Evolutionary conservation across 2,329 filamentous ascomycete genomes (phyloP), one percentile per base, ranked within the genome.

Genomic region (Stagonosporopsis cucurbitacearum): DNA sequence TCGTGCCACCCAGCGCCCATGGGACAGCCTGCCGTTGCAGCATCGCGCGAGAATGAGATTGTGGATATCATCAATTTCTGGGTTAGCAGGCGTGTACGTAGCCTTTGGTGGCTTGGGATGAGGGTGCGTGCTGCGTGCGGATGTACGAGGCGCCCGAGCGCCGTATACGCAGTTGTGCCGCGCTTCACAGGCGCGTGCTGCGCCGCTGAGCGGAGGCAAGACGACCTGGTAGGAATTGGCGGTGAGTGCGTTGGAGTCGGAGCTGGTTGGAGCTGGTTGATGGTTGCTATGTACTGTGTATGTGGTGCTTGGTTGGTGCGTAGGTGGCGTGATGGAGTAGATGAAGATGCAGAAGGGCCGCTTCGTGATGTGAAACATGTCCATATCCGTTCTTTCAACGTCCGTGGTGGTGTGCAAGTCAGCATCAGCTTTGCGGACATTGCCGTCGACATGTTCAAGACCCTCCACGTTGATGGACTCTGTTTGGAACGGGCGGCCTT

Each of bases 341-440:
- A 48, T 37, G 53, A 40, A 51, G 42, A 41, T 44, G 49, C 54
- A 45, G 39, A 45, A 52, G 39, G 48, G 44, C 44, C 40, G 43
- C 47, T 57, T 57, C 49, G 49, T 49, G 48, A 49, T 49, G 32
- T 49, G 54, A 57, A 57, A 57, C 54, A 41, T 40, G 13, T 33
- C 54, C 45, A 41, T 33, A 52, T 41, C 47, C 20, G 37, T 56
- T 26, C 37, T 42, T 28, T 23, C 30, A 46, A 41, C 12, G 11
- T 32, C 26, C 28, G 28, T 47, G 30, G 28, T 47, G 30, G 30
- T 42, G 47, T 45, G 30, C 37, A 11, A 41, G 23, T 20, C 33
- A 46, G 46, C 28, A 42, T 33, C 9, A 23, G 53, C 51, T 37
- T 35, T 43, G 37, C 53, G 43, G 37, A 47, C 32, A 43, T 43